Evolutionary conservation across 23 red algal genomes (phyloP), one percentile per base, ranked within the genome.

Genomic region (Gracilaria caudata): DNA sequence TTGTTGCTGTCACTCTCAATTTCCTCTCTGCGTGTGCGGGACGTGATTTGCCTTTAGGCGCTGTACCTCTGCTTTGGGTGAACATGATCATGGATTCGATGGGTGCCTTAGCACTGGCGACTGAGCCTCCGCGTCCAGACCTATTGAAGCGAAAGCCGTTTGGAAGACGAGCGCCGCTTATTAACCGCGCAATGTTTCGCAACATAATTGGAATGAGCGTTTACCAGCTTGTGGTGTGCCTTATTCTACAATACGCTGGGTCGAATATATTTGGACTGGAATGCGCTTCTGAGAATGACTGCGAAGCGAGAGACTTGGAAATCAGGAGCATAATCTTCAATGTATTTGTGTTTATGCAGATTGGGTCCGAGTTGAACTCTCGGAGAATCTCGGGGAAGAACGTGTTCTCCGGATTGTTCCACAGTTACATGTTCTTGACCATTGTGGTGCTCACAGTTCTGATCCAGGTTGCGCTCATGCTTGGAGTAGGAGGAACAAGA

Each of bases 1-100:
- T 98, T 35, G 95, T 98, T 36, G 95, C 95, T 25, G 95, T 98
- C 21, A 60, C 82, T 28, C 86, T 98, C 21, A 93, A 98, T 57
- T 93, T 98, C 24, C 80, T 98, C n/a, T 91, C 90, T 54, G 95
- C 95, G 7, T 93, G 90, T 78, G 95, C 95, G 10, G 90, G 90
- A 13, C 44, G 53, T 53, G 53, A 65, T 51, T 85, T 98, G 25
- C 95, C 95, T 30, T 68, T 98, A 26, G 83, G 83, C 4, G 78
- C 95, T 32, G 90, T 98, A 44, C 95, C 95, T 7, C 76, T 98
- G n/a, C 86, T 98, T 0, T 98, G 95, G 95, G 95, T 98, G 68
- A 98, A 98, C 49, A 93, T 98, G 86, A 93, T 98, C 11, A 98
- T 98, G 95, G 95, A 98, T 53, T 98, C 95, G 12, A 91, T 98